These are phyloP conservation scores for Pyrrhoderma lamaoense DNA, from an alignment of 1,284 basidiomycete species.

Conservation along the genomic window DNA sequence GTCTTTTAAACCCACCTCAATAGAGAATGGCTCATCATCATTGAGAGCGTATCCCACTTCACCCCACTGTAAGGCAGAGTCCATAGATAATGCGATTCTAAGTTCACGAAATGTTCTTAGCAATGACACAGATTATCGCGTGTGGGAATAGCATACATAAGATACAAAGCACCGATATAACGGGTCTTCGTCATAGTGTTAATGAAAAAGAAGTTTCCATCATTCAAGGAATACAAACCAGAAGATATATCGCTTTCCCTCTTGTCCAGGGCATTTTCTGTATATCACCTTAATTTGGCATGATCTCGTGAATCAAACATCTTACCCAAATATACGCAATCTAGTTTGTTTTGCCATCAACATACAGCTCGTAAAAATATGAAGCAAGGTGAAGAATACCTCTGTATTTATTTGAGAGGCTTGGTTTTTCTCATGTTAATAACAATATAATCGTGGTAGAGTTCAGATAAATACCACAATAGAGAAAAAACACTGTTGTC, in stretches of 20 bases:
- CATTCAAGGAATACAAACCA: background rate
- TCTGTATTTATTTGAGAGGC: constrained; percentile 4
- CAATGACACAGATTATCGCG: too few species aligned
- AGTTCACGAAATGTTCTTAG: background rate
- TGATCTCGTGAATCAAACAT: too few species aligned
- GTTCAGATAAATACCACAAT: background rate
- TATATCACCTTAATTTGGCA: background rate
- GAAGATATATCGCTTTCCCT: constrained; percentile 3
- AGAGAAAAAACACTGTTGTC: background rate
- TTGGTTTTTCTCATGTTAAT: background rate
- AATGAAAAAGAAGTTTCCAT: background rate
- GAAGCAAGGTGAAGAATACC: background rate
- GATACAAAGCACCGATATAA: constrained; percentile 3
- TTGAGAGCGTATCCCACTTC: background rate
- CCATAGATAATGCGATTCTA: background rate
- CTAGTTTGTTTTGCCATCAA: background rate
- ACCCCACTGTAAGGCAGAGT: constrained; percentile 1
- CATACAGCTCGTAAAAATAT: background rate
- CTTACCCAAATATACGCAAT: constrained; percentile 10
- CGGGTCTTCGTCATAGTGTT: too few species aligned
- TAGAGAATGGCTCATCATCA: background rate
- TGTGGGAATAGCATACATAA: constrained; percentile 1
- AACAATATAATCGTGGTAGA: background rate
- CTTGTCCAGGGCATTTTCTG: constrained; percentile 3
- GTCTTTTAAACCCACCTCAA: background rate